Evolutionary conservation across 257 asterid genomes (phyloP).

Genomic region (Galeopsis tetrahit): DNA sequence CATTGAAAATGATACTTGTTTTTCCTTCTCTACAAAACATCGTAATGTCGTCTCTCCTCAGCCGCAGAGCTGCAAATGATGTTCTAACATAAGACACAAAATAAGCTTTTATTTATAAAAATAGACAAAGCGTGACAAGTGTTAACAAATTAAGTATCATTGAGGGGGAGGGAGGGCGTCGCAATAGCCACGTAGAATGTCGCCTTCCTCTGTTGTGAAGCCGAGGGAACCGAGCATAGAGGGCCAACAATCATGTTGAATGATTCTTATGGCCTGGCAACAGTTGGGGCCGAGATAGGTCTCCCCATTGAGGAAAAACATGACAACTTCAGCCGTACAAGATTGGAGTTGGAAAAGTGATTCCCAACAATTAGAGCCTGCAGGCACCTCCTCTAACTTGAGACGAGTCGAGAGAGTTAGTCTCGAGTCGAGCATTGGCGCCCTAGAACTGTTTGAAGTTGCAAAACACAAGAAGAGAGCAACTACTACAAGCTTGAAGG

Average conservation of each 20-base stretch:
- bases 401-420: constrained; percentile 33
- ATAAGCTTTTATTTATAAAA: constrained; percentile 16
- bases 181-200: constrained; percentile 65
- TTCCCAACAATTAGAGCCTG: constrained; percentile 59
- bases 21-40: too few relatives aligned
- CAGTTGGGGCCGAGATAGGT: constrained; percentile 72
- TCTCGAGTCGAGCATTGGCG: constrained; percentile 33
- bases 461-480: constrained; percentile 34
- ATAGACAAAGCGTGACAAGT: background rate
- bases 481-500: constrained; percentile 33
- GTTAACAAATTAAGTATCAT: constrained; percentile 3
- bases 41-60: too few relatives aligned
- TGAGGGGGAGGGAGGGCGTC: constrained; percentile 47
- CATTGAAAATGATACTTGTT: too few relatives aligned
- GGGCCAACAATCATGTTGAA: constrained; percentile 72
- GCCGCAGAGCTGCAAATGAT: too few relatives aligned
- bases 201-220: constrained; percentile 55
- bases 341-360: constrained; percentile 62
- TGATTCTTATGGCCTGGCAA: constrained; percentile 59
- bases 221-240: constrained; percentile 68
- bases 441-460: constrained; percentile 23
- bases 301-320: constrained; percentile 73
- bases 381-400: constrained; percentile 41
- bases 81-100: background rate
- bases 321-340: constrained; percentile 63